Conservation (phyloP, 441 rosid genomes). For the Gossypium gossypioides region DNA sequence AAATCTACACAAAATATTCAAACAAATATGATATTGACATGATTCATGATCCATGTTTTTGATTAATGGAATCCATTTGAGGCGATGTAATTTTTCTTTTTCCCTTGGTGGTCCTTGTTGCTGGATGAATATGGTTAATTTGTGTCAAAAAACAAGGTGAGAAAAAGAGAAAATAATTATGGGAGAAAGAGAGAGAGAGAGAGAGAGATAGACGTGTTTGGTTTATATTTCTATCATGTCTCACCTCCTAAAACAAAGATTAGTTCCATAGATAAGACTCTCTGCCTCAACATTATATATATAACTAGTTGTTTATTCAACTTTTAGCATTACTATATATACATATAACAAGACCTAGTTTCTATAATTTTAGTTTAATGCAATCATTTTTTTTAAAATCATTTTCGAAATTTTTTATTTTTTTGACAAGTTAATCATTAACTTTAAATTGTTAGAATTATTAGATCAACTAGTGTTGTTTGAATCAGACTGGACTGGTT, state of each 20-base stretch:
- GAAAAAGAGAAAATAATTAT: background rate
- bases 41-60: conserved; percentile 29
- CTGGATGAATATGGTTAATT: conserved; percentile 13
- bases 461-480: background rate
- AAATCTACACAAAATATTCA: background rate
- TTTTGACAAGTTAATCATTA: background rate
- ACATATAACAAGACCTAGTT: background rate
- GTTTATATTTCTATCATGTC: background rate
- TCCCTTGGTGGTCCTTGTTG: background rate
- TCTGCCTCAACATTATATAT: background rate
- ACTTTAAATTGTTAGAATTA: background rate
- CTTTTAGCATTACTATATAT: background rate
- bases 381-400: background rate
- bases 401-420: no score
- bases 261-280: background rate
- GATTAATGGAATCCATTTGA: background rate
- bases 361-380: background rate
- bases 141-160: background rate
- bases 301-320: background rate
- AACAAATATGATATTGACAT: conserved; percentile 20
- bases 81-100: conserved; percentile 2
- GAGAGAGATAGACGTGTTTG: background rate
- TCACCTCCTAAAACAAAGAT: background rate
- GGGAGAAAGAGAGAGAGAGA: background rate
- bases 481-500: no score